Base-by-base conservation (phyloP, 768 basidiomycete species). In the Lepiota venenata region DNA sequence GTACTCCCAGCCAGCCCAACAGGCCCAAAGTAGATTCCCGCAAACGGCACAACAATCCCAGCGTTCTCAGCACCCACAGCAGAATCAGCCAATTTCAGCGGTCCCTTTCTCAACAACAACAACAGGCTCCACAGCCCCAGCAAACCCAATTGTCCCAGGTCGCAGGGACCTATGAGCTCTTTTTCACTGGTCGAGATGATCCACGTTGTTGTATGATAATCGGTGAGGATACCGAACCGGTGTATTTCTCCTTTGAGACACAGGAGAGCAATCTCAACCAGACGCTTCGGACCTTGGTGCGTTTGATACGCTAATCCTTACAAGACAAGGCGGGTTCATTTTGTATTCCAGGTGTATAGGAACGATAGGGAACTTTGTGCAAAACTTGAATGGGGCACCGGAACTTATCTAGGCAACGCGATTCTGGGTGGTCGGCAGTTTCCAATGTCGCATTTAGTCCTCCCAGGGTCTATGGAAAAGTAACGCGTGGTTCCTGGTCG, bases 211-310 rank as follows among this genome's bases (percentile, higher is more conserved):
- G 83, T 64, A 76, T 82, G 55, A 69, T 88, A 70, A 87, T 88
- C 60, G 85, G 87, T 38, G 79, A 84, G 62, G 81, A 81, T 67
- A 72, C 70, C 29, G 76, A 72, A 59, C 79, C 79, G 0, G 68
- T 87, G 60, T 85, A 80, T 71, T 80, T 83, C 64, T 80, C 76
- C 63, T 88, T 90, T 67, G 81, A 84, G 64, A 89, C 87, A 10
- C 71, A 74, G 49, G 71, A 76, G 56, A 71, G 70, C 61, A 71
- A 70, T 58, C 63, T 74, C 36, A 68, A 67, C 59, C 61, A 70
- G 41, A 74, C 73, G 58, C 71, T 75, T 36, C 70, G 73, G 55
- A 84, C 83, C 14, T 77, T 75, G 63, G 83, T 82, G 61, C 63
- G 74, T 67, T 51, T 35, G 21, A 45, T 25, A 50, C 53, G 47